phyloP scores from a whole-genome alignment of 345 rosid species.

The Salix suchowensis region DNA sequence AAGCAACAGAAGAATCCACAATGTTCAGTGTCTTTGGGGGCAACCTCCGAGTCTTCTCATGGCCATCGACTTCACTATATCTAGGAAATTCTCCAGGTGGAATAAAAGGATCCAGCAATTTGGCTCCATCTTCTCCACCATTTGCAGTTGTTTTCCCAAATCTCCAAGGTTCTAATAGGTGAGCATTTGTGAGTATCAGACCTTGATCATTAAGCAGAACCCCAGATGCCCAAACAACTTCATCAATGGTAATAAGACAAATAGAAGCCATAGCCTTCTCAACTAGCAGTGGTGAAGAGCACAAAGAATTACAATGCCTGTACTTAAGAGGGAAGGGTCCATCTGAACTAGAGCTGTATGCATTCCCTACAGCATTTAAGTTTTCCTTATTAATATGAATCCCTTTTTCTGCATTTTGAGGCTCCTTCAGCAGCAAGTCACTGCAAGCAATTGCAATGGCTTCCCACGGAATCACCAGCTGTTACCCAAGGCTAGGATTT shows the following conservation, averaged over 20 bases:
- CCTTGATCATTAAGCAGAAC: slow-evolving; percentile 75
- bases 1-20: slow-evolving; percentile 23
- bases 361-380: slow-evolving; percentile 45
- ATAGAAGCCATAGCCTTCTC: slow-evolving; percentile 68
- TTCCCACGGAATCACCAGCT: slow-evolving; percentile 99
- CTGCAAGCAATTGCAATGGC: slow-evolving; percentile 86
- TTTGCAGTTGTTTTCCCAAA: slow-evolving; percentile 59
- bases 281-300: slow-evolving; percentile 27
- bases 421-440: slow-evolving; percentile 67
- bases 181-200: slow-evolving; percentile 86
- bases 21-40: slow-evolving; percentile 15
- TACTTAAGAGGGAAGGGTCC: slow-evolving; percentile 18
- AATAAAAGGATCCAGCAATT: slow-evolving; percentile 11
- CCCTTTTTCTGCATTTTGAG: slow-evolving; percentile 47
- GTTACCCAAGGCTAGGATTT: slow-evolving; percentile 85
- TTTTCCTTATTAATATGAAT: slow-evolving; percentile 34
- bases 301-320: slow-evolving; percentile 13
- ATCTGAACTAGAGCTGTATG: slow-evolving; percentile 23
- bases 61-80: slow-evolving; percentile 24
- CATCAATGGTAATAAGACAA: slow-evolving; percentile 71
- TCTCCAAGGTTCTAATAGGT: slow-evolving; percentile 93
- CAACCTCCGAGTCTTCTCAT: slow-evolving; percentile 19
- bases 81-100: slow-evolving; percentile 29
- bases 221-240: slow-evolving; percentile 93
- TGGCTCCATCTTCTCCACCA: slow-evolving; percentile 31